A percentile compares a stretch with the other conserved stretches of the same genome.
Evolutionary conservation across 106 monocot genomes (phyloP).

Genomic region (Dendrobium nobile): DNA sequence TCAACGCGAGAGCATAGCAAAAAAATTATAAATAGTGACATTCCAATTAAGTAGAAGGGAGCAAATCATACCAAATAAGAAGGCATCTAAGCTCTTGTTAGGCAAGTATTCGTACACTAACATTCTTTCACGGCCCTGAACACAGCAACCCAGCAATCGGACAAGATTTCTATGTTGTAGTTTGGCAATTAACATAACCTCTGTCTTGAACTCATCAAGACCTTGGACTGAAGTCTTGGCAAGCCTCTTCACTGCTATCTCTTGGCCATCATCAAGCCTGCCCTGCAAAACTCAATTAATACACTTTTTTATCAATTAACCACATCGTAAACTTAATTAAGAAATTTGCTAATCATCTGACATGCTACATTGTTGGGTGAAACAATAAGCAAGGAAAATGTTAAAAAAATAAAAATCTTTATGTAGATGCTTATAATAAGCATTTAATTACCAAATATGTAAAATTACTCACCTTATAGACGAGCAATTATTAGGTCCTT

Average conservation of each 20-base stretch:
- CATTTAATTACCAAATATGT: too few species aligned
- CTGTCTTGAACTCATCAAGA: conserved; percentile 26
- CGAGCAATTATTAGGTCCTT: too few species aligned
- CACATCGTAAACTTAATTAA: too few species aligned
- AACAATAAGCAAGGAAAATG: too few species aligned
- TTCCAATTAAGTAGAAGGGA: neutral
- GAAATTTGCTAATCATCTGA: too few species aligned
- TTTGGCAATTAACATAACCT: conserved; percentile 19
- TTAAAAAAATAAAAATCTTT: too few species aligned
- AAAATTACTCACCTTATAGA: conserved; percentile 15
- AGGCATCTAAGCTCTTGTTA: conserved; percentile 29
- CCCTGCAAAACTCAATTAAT: conserved; percentile 11
- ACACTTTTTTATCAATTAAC: too few species aligned
- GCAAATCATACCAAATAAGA: conserved; percentile 23
- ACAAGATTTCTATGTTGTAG: conserved; percentile 36
- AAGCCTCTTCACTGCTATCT: conserved; percentile 31
- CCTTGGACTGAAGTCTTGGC: conserved; percentile 26
- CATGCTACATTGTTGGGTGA: too few species aligned
- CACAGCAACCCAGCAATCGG: conserved; percentile 25
- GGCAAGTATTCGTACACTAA: conserved; percentile 37
- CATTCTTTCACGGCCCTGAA: conserved; percentile 24
- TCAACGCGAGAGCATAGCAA: too few species aligned
- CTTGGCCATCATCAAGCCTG: conserved; percentile 16
- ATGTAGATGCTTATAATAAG: too few species aligned
- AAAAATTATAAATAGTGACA: neutral